phyloP scores from a whole-genome alignment of 148 eudicot genomes.

The Vaccinium myrtillus region DNA sequence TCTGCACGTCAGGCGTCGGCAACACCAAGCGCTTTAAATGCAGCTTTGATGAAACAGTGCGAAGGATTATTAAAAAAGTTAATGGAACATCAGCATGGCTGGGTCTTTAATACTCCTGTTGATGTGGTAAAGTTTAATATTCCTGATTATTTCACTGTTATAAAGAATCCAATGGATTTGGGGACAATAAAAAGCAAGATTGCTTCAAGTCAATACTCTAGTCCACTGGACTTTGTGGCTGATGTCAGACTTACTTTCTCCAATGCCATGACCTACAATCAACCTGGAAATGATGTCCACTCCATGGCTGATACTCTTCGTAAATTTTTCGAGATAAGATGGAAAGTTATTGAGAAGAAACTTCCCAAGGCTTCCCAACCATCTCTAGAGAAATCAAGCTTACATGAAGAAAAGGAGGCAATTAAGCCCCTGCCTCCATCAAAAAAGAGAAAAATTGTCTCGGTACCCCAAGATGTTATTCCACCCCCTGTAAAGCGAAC shows the following conservation, averaged over 20 bases:
- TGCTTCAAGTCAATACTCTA: slow-evolving; percentile 45
- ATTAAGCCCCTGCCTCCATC: slow-evolving; percentile 31
- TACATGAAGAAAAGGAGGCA: slow-evolving; percentile 31
- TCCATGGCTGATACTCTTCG: slow-evolving; percentile 67
- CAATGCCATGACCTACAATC: slow-evolving; percentile 91
- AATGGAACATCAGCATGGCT: slow-evolving; percentile 64
- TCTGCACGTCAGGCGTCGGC: slow-evolving; percentile 29
- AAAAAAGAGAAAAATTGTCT: slow-evolving; percentile 44
- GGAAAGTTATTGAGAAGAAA: slow-evolving; percentile 82
- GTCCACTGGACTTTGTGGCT: slow-evolving; percentile 64
- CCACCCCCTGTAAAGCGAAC: slow-evolving; percentile 33
- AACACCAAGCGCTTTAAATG: slow-evolving; percentile 18
- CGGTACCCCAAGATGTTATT: slow-evolving; percentile 21
- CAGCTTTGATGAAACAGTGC: slow-evolving; percentile 49
- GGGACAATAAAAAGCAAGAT: slow-evolving; percentile 71
- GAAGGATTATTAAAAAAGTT: slow-evolving; percentile 46
- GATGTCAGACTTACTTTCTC: slow-evolving; percentile 86
- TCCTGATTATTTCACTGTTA: slow-evolving; percentile 75
- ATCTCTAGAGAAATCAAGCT: slow-evolving; percentile 19
- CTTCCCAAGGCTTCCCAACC: slow-evolving; percentile 28
- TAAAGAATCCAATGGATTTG: slow-evolving; percentile 94
- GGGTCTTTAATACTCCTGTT: slow-evolving; percentile 85
- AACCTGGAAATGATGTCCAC: slow-evolving; percentile 80
- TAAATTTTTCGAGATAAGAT: slow-evolving; percentile 66
- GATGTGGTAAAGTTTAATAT: slow-evolving; percentile 76